Percentiles rank a stretch among this genome's conserved stretches.
Evolutionary conservation across 805 yeast genomes (phyloP).

Genomic region (Candida ascalaphidarum): DNA sequence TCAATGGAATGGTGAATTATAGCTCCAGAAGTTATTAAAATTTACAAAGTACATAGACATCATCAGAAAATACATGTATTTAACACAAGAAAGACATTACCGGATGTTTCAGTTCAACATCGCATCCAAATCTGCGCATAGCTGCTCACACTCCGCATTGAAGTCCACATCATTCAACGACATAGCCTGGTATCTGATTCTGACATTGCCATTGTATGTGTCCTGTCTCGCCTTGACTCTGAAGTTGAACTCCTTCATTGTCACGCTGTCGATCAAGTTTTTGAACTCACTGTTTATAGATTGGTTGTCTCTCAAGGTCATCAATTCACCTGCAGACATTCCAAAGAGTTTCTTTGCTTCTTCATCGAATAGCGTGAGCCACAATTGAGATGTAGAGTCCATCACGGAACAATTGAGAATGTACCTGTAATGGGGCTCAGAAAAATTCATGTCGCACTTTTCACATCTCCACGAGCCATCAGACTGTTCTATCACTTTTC

Average conservation of each 20-base stretch:
- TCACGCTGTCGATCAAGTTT: conserved; percentile 35
- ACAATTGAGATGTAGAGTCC: conserved; percentile 75
- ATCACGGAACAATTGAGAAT: conserved; percentile 67
- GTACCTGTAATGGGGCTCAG: conserved; percentile 71
- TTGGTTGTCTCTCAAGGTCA: conserved; percentile 20
- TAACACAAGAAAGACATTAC: background rate
- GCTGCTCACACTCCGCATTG: conserved; percentile 50
- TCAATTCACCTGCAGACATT: conserved; percentile 55
- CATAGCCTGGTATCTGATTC: conserved; percentile 67
- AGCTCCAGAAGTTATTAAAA: conserved; percentile 2
- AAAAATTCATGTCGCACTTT: conserved; percentile 66
- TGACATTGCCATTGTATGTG: conserved; percentile 66
- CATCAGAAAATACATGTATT: background rate
- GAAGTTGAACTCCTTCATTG: conserved; percentile 65
- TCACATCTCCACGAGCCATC: conserved; percentile 87
- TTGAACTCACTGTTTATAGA: conserved; percentile 34
- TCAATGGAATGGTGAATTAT: conserved; percentile 48
- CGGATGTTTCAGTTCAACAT: conserved; percentile 10
- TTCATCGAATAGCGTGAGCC: conserved; percentile 84
- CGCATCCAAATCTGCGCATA: no score
- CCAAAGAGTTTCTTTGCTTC: conserved; percentile 67
- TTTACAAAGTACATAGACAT: conserved; percentile 1
- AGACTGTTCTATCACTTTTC: conserved; percentile 70
- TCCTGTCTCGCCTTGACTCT: conserved; percentile 80
- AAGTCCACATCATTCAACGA: conserved; percentile 46